phyloP scores from a whole-genome alignment of 129 eudicot genomes.

The Glebionis coronaria region DNA sequence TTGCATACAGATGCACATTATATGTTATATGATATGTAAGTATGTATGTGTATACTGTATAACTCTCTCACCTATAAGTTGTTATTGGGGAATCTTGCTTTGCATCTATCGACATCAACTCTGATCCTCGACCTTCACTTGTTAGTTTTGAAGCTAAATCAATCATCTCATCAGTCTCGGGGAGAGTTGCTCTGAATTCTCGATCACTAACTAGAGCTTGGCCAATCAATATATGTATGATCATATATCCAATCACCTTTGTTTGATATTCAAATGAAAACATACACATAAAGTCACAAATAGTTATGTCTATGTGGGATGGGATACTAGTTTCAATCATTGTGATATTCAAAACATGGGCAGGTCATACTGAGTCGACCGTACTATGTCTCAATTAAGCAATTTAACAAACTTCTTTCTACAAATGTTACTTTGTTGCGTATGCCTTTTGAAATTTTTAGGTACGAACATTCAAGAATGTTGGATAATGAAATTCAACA shows the following conservation, averaged over 20 bases:
- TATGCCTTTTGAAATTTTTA: conserved; percentile 15
- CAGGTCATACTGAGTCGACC: too few species aligned
- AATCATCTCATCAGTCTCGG: too few species aligned
- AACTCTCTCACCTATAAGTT: conserved; percentile 64
- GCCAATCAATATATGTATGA: conserved; percentile 11
- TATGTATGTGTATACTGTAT: not conserved
- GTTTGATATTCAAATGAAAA: not conserved
- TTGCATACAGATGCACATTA: too few species aligned
- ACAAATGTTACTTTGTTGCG: not conserved
- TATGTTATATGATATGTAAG: not conserved
- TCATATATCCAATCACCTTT: not conserved
- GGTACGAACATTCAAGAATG: conserved; percentile 87
- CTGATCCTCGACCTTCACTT: too few species aligned
- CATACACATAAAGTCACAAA: not conserved
- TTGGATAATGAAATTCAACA: conserved; percentile 61
- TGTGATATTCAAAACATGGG: too few species aligned
- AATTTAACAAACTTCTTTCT: too few species aligned
- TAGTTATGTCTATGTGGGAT: too few species aligned
- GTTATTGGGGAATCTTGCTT: conserved; percentile 79
- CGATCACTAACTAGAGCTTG: conserved; percentile 99
- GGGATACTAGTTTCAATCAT: too few species aligned
- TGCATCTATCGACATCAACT: conserved; percentile 81
- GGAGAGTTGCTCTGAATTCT: too few species aligned
- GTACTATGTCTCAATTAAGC: too few species aligned
- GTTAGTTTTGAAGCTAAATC: too few species aligned